phyloP scores from a whole-genome alignment of 164 flowering plant genomes.

The Vitis rotundifolia region DNA sequence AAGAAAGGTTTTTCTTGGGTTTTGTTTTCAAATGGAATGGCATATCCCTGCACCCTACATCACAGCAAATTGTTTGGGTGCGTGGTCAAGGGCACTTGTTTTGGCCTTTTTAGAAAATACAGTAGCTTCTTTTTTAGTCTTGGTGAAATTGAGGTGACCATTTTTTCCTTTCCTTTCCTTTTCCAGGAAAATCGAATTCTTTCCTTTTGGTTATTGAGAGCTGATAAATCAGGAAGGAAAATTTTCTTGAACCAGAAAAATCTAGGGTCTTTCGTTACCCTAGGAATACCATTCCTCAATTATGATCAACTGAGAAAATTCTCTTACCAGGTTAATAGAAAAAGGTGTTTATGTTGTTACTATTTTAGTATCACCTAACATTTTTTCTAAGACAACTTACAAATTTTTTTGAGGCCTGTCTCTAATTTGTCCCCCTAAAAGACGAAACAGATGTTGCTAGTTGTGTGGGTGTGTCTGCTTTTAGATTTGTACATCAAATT shows the following conservation, averaged over 20 bases:
- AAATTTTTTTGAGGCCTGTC: too few relatives aligned
- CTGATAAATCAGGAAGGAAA: too few relatives aligned
- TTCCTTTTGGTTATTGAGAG: too few relatives aligned
- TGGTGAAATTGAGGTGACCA: too few relatives aligned
- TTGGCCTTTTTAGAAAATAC: not conserved
- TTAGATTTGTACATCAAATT: not conserved
- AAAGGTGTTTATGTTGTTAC: not conserved
- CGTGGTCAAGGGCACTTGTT: not conserved
- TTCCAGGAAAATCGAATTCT: not conserved
- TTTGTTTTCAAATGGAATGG: not conserved
- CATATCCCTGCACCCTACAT: not conserved
- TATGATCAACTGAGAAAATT: too few relatives aligned
- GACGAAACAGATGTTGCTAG: too few relatives aligned
- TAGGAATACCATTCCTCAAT: not conserved
- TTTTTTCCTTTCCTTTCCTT: not conserved
- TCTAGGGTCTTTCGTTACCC: not conserved
- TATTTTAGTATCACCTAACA: too few relatives aligned
- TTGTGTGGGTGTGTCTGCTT: not conserved
- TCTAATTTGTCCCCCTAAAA: too few relatives aligned
- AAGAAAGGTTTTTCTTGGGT: not conserved
- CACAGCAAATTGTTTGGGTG: not conserved
- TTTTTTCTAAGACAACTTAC: too few relatives aligned
- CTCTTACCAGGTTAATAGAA: too few relatives aligned
- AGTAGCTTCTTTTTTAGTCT: too few relatives aligned
- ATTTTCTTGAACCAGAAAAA: too few relatives aligned